Conservation (phyloP, 306 rosid genomes). For the Trifolium fragiferum region DNA sequence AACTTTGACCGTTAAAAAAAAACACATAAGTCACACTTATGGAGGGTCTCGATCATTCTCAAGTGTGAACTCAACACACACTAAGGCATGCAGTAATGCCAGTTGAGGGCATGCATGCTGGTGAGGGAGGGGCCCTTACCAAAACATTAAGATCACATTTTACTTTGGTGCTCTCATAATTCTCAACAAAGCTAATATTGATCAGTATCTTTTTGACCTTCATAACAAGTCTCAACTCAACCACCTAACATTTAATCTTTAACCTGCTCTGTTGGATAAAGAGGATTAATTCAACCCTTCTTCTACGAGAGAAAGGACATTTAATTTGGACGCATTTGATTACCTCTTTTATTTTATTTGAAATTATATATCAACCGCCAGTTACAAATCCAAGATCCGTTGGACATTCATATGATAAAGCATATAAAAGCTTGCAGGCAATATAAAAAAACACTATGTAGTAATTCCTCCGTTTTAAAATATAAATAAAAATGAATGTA, state of each 20-base stretch:
- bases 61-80: slow-evolving; percentile 28
- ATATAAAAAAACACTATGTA: no score
- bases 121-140: slow-evolving; percentile 35
- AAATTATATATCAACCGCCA: no score
- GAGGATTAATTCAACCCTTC: background rate
- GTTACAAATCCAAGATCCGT: no score
- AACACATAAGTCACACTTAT: no score
- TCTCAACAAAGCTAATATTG: slow-evolving; percentile 34
- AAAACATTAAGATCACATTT: slow-evolving; percentile 36
- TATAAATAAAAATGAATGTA: no score
- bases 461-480: no score
- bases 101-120: no score
- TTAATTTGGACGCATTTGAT: no score
- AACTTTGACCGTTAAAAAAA: no score
- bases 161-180: slow-evolving; percentile 21
- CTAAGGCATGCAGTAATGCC: background rate
- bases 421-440: no score
- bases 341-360: no score
- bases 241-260: slow-evolving; percentile 5
- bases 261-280: background rate
- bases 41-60: background rate
- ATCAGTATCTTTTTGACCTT: slow-evolving; percentile 22
- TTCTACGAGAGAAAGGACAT: background rate
- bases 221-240: background rate
- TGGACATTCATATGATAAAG: no score